phyloP scores from a whole-genome alignment of 257 asterid species.

The Solanum verrucosum region DNA sequence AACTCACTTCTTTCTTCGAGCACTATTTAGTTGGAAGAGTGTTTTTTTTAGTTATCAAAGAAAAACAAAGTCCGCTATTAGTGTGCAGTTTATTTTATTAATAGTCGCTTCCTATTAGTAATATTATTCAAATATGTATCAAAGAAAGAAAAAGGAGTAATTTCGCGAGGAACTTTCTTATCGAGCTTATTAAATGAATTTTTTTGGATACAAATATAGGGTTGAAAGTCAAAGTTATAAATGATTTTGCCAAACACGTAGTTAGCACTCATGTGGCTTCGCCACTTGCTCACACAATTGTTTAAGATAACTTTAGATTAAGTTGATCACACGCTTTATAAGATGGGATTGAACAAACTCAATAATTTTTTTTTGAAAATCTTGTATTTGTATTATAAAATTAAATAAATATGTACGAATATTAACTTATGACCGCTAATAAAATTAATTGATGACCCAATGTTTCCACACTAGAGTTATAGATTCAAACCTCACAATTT shows the following conservation, averaged over 20 bases:
- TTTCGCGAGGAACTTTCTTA: too few species aligned
- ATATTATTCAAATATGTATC: too few species aligned
- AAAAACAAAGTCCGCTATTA: neutral
- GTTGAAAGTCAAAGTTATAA: neutral
- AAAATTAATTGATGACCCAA: neutral
- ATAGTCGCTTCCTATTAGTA: too few species aligned
- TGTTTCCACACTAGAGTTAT: neutral
- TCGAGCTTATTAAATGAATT: too few species aligned
- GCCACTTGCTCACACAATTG: neutral
- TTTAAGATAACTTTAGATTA: neutral
- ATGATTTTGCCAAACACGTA: neutral
- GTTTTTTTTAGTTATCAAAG: neutral
- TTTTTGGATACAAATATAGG: neutral
- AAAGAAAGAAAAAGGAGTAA: too few species aligned
- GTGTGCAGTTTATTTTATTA: neutral
- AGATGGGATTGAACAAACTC: fast-evolving
- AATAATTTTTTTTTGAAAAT: too few species aligned
- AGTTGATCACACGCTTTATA: neutral
- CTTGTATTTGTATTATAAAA: too few species aligned
- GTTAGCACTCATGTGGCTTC: neutral
- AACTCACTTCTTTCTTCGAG: neutral
- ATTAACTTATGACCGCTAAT: neutral
- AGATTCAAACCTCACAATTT: neutral
- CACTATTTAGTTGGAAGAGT: neutral
- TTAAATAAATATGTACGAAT: too few species aligned